phyloP scores from a whole-genome alignment of 768 basidiomycete species.

The Ramaria sp. region DNA sequence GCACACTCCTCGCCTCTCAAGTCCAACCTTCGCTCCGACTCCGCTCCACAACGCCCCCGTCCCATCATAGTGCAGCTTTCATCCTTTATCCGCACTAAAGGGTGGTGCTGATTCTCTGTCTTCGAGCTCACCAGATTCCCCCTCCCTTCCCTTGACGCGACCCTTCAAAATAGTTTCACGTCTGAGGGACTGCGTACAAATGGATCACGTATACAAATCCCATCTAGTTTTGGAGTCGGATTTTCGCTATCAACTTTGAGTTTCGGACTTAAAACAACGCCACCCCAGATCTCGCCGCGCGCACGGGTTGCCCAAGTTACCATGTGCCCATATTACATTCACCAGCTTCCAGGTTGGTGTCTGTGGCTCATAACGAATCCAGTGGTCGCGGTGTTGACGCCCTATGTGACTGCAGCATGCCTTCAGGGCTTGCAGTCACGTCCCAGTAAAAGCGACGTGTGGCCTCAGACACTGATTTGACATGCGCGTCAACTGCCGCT shows the following conservation, averaged over 20 bases:
- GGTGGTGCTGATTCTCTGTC: neutral
- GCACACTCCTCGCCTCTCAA: too few species aligned
- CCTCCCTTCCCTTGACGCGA: neutral
- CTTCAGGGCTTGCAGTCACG: neutral
- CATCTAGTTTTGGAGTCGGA: neutral
- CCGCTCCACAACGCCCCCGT: neutral
- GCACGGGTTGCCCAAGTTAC: neutral
- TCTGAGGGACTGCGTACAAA: neutral
- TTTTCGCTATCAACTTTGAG: neutral
- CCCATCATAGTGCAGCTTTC: neutral
- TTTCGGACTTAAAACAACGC: neutral
- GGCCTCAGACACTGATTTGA: too few species aligned
- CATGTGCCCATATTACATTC: neutral
- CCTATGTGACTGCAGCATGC: neutral
- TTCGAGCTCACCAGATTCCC: neutral
- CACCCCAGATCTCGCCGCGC: neutral
- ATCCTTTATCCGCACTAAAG: neutral
- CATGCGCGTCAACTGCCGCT: too few species aligned
- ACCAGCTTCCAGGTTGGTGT: neutral
- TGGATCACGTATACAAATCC: neutral
- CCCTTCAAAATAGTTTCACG: neutral
- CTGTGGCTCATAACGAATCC: neutral
- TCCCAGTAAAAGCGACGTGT: too few species aligned
- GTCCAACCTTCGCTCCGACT: too few species aligned
- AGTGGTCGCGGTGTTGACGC: neutral